Evolutionary conservation across 495 filamentous ascomycete species (phyloP).

Genomic region (Mytilinidion resinicola): DNA sequence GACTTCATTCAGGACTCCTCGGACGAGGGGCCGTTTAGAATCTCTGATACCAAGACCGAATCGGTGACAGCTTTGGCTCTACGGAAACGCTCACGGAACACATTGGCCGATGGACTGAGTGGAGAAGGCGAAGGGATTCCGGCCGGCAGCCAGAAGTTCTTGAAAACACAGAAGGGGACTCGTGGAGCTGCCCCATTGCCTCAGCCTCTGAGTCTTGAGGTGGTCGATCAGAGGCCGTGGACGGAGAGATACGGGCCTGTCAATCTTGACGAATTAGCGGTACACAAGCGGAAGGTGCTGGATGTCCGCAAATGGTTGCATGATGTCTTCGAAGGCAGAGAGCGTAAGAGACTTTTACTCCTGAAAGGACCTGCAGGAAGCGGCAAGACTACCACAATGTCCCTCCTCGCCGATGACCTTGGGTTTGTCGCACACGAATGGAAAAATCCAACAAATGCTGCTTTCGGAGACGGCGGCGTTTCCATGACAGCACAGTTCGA

Average conservation of each 20-base stretch:
- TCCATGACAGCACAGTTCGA: slow-evolving; percentile 75
- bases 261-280: slow-evolving; percentile 73
- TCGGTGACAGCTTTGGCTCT: slow-evolving; percentile 26
- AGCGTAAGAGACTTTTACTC: slow-evolving; percentile 58
- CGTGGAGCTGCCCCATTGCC: slow-evolving; percentile 16
- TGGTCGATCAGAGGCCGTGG: slow-evolving; percentile 59
- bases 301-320: slow-evolving; percentile 81
- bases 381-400: slow-evolving; percentile 85
- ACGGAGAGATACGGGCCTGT: slow-evolving; percentile 71
- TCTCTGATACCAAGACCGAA: slow-evolving; percentile 10
- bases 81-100: slow-evolving; percentile 24
- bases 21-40: slow-evolving; percentile 21
- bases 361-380: slow-evolving; percentile 88
- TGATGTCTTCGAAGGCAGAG: slow-evolving; percentile 58
- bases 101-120: background rate
- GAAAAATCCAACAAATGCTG: slow-evolving; percentile 68
- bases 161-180: slow-evolving; percentile 27
- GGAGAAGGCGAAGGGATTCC: slow-evolving; percentile 3
- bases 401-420: slow-evolving; percentile 64
- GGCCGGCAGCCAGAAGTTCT: slow-evolving; percentile 35
- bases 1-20: slow-evolving; percentile 40
- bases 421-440: slow-evolving; percentile 77
- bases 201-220: slow-evolving; percentile 11
- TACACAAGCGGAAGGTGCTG: slow-evolving; percentile 86
- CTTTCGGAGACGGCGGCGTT: slow-evolving; percentile 52